phyloP scores from a whole-genome alignment of 164 flowering plant species.

The Umbilicus rupestris region DNA sequence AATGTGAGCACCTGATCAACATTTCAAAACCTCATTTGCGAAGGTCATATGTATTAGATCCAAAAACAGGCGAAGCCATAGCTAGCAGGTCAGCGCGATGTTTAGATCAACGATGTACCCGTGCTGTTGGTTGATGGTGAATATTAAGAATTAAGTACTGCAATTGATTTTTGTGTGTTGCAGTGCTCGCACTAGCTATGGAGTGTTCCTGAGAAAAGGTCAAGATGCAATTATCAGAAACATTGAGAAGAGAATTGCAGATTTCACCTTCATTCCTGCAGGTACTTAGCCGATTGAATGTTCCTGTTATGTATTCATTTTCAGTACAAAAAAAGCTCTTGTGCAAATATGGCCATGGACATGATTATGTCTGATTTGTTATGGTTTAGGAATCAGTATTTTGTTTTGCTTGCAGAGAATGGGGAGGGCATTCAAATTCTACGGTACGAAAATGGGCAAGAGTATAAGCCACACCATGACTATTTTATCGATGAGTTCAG shows the following conservation, averaged over 20 bases:
- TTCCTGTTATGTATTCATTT: no score
- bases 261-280: neutral
- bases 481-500: slow-evolving; percentile 74
- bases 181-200: neutral
- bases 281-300: no score
- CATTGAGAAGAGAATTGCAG: neutral
- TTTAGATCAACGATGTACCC: neutral
- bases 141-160: neutral
- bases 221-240: neutral
- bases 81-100: neutral
- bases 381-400: no score
- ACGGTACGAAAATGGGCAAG: slow-evolving; percentile 86
- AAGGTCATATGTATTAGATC: neutral
- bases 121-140: neutral
- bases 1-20: slow-evolving; percentile 4
- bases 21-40: neutral
- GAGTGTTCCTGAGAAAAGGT: neutral
- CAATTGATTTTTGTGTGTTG: neutral
- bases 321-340: no score
- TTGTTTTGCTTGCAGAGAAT: slow-evolving; percentile 82
- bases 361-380: no score
- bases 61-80: neutral
- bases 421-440: slow-evolving; percentile 95
- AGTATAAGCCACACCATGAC: slow-evolving; percentile 78
- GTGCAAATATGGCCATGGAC: no score